Conservation (phyloP, 495 filamentous ascomycete genomes). For the Aeminium ludgeri region DNA sequence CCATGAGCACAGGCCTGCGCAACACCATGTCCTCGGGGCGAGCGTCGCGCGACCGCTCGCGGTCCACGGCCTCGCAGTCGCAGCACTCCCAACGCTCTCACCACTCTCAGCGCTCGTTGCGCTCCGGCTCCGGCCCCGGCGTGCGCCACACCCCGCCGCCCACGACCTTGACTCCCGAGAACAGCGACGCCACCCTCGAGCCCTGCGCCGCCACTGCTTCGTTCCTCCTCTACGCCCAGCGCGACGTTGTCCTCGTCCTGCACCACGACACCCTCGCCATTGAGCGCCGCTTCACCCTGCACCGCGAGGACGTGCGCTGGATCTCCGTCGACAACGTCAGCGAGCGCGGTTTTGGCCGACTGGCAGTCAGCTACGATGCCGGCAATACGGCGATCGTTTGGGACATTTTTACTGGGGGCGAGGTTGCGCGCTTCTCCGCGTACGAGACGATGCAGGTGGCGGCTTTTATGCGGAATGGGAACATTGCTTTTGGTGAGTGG, state of each 20-base stretch:
- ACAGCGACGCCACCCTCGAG: conserved; percentile 47
- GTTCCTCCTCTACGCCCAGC: conserved; percentile 73
- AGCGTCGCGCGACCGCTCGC: conserved; percentile 41
- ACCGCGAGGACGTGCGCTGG: conserved; percentile 65
- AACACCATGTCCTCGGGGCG: conserved; percentile 33
- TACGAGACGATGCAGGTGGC: conserved; percentile 76
- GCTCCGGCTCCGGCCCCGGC: conserved; percentile 4
- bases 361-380: conserved; percentile 85
- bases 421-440: conserved; percentile 74
- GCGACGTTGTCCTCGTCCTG: conserved; percentile 56
- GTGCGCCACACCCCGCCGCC: conserved; percentile 33
- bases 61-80: conserved; percentile 36
- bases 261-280: conserved; percentile 86
- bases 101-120: background rate
- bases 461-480: conserved; percentile 93
- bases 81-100: conserved; percentile 25
- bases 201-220: conserved; percentile 76
- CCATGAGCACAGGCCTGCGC: conserved; percentile 10
- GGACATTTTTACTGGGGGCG: conserved; percentile 85
- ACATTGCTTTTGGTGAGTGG: conserved; percentile 78
- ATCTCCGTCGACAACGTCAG: conserved; percentile 85
- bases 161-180: conserved; percentile 33
- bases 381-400: conserved; percentile 90
- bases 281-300: conserved; percentile 71
- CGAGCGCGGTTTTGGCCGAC: conserved; percentile 63